phyloP scores from a whole-genome alignment of 306 rosid species.

The Cucumis melo region DNA sequence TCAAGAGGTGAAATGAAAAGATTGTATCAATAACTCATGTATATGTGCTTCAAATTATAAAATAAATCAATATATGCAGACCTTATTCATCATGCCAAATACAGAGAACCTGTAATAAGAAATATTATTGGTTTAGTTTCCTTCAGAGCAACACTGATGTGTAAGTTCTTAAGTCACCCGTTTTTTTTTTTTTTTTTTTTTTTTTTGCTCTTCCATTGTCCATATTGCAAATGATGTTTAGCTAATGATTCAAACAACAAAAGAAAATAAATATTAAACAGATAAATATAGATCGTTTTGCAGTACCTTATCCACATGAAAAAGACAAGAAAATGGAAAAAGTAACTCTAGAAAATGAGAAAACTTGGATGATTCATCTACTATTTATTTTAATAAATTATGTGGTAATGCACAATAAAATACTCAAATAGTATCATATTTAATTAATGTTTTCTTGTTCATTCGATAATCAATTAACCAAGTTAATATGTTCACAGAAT shows the following conservation, averaged over 20 bases:
- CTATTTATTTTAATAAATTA: neutral
- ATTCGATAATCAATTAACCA: neutral
- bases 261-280: neutral
- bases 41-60: constrained; percentile 12
- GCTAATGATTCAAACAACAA: neutral
- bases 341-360: neutral
- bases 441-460: neutral
- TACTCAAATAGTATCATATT: neutral
- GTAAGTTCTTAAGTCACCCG: constrained; percentile 43
- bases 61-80: constrained; percentile 21
- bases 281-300: neutral
- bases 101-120: constrained; percentile 69
- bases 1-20: constrained; percentile 47
- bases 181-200: no score
- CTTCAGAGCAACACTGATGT: constrained; percentile 4
- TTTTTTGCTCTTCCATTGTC: constrained; percentile 97
- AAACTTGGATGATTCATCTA: neutral
- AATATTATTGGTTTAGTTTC: constrained; percentile 14
- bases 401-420: neutral
- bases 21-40: constrained; percentile 13
- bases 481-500: neutral
- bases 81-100: constrained; percentile 99
- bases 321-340: neutral
- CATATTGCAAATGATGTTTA: constrained; percentile 28
- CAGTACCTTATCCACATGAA: neutral